Evolutionary conservation across 169 alveolate species (phyloP).

Genomic region (Cardiosporidium cionae): DNA sequence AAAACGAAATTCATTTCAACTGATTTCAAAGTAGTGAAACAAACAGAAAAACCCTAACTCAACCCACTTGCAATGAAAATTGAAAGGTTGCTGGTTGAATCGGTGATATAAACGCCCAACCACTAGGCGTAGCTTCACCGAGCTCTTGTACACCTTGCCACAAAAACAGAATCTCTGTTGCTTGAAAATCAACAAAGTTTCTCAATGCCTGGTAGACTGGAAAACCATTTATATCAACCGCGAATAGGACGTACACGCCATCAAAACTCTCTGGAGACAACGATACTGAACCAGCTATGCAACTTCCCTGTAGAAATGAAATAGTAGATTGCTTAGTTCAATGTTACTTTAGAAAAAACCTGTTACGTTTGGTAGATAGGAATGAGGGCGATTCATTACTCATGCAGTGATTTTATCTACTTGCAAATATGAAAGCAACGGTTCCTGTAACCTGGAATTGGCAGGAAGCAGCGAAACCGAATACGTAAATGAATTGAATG

Average conservation of each 20-base stretch:
- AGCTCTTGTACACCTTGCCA: slow-evolving; percentile 14
- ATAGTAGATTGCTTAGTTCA: neutral
- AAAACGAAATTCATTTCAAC: neutral
- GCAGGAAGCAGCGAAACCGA: slow-evolving; percentile 1
- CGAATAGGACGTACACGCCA: slow-evolving; percentile 7
- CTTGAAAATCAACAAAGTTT: neutral
- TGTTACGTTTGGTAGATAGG: neutral
- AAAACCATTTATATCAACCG: slow-evolving; percentile 9
- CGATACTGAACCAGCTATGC: neutral
- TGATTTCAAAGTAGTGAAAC: slow-evolving; percentile 7
- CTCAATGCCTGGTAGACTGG: slow-evolving; percentile 14
- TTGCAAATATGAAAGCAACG: neutral
- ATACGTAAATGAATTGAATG: slow-evolving; percentile 5
- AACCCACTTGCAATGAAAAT: slow-evolving; percentile 4
- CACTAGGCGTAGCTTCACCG: neutral
- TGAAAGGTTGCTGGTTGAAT: neutral
- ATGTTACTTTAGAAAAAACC: neutral
- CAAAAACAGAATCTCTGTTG: neutral
- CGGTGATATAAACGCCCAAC: slow-evolving; percentile 21
- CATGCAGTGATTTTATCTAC: neutral
- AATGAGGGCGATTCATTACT: neutral
- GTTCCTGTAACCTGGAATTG: neutral
- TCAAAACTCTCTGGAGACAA: slow-evolving; percentile 6
- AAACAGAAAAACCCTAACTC: neutral
- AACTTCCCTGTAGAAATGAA: neutral